Evolutionary conservation across 1,139 yeast genomes (phyloP).

Genomic region (Taiozyma onychis): DNA sequence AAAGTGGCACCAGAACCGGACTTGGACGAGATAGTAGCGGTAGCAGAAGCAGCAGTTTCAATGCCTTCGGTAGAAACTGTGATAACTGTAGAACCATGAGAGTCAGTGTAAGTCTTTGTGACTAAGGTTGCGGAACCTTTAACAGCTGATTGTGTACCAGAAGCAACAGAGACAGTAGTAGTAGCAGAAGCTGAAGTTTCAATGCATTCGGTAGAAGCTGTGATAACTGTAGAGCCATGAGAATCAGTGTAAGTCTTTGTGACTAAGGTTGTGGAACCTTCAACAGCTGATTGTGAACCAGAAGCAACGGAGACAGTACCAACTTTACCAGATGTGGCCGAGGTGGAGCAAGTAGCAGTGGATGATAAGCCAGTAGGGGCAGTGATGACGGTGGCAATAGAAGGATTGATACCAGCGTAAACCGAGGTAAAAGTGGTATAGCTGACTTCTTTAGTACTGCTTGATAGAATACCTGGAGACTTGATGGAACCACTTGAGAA

Average conservation of each 20-base stretch:
- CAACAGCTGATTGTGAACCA: neutral
- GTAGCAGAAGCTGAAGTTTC: neutral
- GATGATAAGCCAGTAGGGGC: neutral
- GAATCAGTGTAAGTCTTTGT: neutral
- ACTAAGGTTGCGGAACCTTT: neutral
- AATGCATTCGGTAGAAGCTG: neutral
- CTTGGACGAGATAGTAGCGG: neutral
- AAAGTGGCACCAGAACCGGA: no score
- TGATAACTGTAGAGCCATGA: neutral
- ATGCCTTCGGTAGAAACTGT: neutral
- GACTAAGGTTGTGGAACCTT: neutral
- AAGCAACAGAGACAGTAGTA: neutral
- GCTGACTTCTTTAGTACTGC: neutral
- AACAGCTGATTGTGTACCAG: neutral
- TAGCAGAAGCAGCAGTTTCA: neutral
- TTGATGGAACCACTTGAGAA: neutral
- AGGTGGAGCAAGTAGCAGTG: no score
- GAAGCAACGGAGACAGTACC: conserved; percentile 1
- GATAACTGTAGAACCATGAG: neutral
- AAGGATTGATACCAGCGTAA: neutral
- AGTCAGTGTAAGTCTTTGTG: neutral
- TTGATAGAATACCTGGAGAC: neutral
- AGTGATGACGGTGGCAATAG: neutral
- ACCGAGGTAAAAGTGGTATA: neutral
- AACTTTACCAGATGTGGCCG: neutral